A percentile compares a stretch with the other conserved stretches of the same genome.
Conservation (phyloP, 2,329 filamentous ascomycete species). For the Aspergillus calidoustus region DNA sequence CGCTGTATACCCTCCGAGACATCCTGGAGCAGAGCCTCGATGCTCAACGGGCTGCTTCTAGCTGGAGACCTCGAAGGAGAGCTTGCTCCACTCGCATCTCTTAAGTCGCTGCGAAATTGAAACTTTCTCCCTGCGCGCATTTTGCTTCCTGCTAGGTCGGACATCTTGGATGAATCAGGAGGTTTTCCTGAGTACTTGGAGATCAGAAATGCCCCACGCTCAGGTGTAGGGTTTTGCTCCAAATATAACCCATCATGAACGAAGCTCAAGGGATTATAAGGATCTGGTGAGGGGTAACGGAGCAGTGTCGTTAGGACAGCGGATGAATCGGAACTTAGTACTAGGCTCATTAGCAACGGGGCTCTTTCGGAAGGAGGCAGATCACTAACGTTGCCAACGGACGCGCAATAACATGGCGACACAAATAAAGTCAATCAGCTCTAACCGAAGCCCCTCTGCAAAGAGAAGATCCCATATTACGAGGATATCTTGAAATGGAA, state of each 20-base stretch:
- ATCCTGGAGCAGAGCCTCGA: slow-evolving; percentile 54
- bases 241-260: slow-evolving; percentile 77
- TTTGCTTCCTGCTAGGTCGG: slow-evolving; percentile 27
- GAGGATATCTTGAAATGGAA: slow-evolving; percentile 82
- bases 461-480: slow-evolving; percentile 91
- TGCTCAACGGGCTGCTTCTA: slow-evolving; percentile 44
- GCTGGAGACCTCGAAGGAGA: slow-evolving; percentile 45
- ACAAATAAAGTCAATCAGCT: slow-evolving; percentile 87
- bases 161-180: slow-evolving; percentile 39
- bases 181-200: slow-evolving; percentile 52
- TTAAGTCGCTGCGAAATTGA: slow-evolving; percentile 36
- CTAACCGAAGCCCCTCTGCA: slow-evolving; percentile 77
- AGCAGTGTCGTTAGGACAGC: slow-evolving; percentile 79
- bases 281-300: slow-evolving; percentile 74
- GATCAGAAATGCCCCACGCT: slow-evolving; percentile 50
- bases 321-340: slow-evolving; percentile 87
- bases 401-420: slow-evolving; percentile 92
- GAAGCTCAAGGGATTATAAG: slow-evolving; percentile 74
- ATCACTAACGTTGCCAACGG: slow-evolving; percentile 76
- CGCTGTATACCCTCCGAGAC: slow-evolving; percentile 54
- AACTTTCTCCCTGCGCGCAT: slow-evolving; percentile 25
- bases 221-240: slow-evolving; percentile 48
- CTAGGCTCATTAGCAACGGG: slow-evolving; percentile 47
- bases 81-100: slow-evolving; percentile 32
- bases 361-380: slow-evolving; percentile 17